These are phyloP conservation scores for Xylaria sp. DNA, from an alignment of 2,329 filamentous ascomycete genomes.

Conservation along the genomic window DNA sequence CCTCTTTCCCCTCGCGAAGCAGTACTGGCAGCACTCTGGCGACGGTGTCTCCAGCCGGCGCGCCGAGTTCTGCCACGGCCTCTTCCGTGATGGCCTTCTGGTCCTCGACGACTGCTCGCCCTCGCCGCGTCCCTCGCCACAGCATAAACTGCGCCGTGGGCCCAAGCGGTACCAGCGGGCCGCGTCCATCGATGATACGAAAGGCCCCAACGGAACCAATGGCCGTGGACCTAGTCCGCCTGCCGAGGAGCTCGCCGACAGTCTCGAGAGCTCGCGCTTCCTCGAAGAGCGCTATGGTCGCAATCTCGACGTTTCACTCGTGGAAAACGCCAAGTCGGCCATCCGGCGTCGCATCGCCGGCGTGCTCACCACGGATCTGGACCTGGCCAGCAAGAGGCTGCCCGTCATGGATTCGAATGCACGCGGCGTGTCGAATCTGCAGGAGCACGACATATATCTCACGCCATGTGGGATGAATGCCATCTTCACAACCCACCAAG, in stretches of 20 bases:
- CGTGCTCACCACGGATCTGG: slow-evolving; percentile 77
- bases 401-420: slow-evolving; percentile 60
- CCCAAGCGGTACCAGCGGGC: slow-evolving; percentile 81
- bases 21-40: slow-evolving; percentile 97
- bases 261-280: slow-evolving; percentile 78
- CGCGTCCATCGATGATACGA: slow-evolving; percentile 53
- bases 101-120: slow-evolving; percentile 46
- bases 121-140: slow-evolving; percentile 45
- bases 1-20: slow-evolving; percentile 79
- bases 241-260: slow-evolving; percentile 51
- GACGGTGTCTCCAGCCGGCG: slow-evolving; percentile 91
- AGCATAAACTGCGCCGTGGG: slow-evolving; percentile 68
- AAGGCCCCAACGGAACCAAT: slow-evolving; percentile 38
- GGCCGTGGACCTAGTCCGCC: slow-evolving; percentile 35
- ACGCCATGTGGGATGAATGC: slow-evolving; percentile 94
- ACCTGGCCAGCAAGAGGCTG: slow-evolving; percentile 65
- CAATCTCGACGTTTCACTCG: slow-evolving; percentile 83
- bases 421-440: slow-evolving; percentile 71
- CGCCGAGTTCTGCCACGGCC: slow-evolving; percentile 85
- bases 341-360: slow-evolving; percentile 90
- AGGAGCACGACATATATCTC: slow-evolving; percentile 88
- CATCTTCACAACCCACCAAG: slow-evolving; percentile 88
- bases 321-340: slow-evolving; percentile 84
- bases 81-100: slow-evolving; percentile 75
- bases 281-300: slow-evolving; percentile 94